Base-by-base conservation (phyloP, 208 protist genomes). In the Trichomonas tenax region DNA sequence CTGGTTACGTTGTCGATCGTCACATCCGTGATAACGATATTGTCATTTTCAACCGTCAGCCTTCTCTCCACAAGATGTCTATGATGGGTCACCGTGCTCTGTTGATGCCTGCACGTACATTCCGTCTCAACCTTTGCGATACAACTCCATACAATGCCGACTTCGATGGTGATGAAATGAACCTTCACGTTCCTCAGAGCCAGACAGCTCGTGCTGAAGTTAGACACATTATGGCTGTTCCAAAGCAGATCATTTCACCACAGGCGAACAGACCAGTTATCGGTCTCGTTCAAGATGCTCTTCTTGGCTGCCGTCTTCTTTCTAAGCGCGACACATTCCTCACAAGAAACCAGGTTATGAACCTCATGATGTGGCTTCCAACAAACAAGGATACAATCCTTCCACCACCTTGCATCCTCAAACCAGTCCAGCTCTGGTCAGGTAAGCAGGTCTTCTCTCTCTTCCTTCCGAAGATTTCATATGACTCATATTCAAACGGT, bases 141-240 rank as follows among this genome's bases (percentile, higher is more conserved):
- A 99, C 99, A 0, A 98, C 99, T 48, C 99, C 99, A 82, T 99
- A 99, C 97, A 99, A 99, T 97, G 99, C 99, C 44, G 99, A 99
- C 97, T 99, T 99, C 96, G 99, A 99, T 97, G 99, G 99, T 90
- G 99, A 99, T 97, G 99, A 99, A 97, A 99, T 99, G 99, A 99
- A 99, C 97, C 96, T 99, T 95, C 99, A 99, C 97, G 98, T 99
- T 17, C 99, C 99, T 31, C 99, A 99, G 97, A 98, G 98, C 34
- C 96, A 99, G 40, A 97, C 99, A 96, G 99, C 99, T 15, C 98
- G 99, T 96, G 98, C 99, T 34, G 99, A 99, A 98, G 95, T 97
- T 4, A 49, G 93, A 41, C 93, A 98, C 31, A 96, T 99, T 96
- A 99, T 99, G 99, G 98, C 99, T 98, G 99, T 99, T 40, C 99